These are phyloP conservation scores for Teratosphaeria destructans DNA, from an alignment of 2,329 filamentous ascomycete species.

Conservation along the genomic window DNA sequence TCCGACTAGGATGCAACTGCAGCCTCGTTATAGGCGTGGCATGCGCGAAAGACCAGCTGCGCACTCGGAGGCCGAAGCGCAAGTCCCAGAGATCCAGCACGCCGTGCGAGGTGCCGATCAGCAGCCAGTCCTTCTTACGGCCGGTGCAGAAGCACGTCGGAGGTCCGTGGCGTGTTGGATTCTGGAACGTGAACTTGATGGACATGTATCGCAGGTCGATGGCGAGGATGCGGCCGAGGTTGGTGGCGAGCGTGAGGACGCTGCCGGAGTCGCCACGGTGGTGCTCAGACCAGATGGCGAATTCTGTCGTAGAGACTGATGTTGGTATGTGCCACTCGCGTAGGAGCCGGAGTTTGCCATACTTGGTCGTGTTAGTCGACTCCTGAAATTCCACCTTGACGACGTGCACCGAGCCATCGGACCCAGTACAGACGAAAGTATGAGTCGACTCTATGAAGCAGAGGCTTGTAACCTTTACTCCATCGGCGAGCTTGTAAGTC, in stretches of 20 bases:
- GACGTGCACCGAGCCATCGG: constrained; percentile 80
- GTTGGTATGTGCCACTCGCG: constrained; percentile 67
- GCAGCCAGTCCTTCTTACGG: constrained; percentile 75
- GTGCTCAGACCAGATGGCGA: constrained; percentile 84
- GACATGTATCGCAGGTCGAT: constrained; percentile 83
- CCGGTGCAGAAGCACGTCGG: constrained; percentile 89
- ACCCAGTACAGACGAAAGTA: constrained; percentile 82
- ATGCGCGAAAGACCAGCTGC: constrained; percentile 77
- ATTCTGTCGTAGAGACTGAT: constrained; percentile 45
- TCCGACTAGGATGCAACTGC: constrained; percentile 55
- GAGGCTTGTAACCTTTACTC: constrained; percentile 65
- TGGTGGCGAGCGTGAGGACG: constrained; percentile 78
- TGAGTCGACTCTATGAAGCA: constrained; percentile 92
- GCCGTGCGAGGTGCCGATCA: constrained; percentile 85
- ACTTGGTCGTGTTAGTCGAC: constrained; percentile 42
- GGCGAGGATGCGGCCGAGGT: constrained; percentile 69
- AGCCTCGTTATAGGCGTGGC: constrained; percentile 72
- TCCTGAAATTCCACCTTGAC: constrained; percentile 66
- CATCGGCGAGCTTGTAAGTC: constrained; percentile 65
- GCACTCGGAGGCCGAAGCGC: constrained; percentile 80
- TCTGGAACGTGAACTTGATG: constrained; percentile 67
- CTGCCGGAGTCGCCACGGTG: constrained; percentile 74
- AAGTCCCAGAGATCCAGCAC: constrained; percentile 92
- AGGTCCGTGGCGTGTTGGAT: constrained; percentile 82
- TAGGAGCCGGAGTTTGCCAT: constrained; percentile 59